Conservation (phyloP, 768 basidiomycete genomes). For the Mycena olivaceomarginata region DNA sequence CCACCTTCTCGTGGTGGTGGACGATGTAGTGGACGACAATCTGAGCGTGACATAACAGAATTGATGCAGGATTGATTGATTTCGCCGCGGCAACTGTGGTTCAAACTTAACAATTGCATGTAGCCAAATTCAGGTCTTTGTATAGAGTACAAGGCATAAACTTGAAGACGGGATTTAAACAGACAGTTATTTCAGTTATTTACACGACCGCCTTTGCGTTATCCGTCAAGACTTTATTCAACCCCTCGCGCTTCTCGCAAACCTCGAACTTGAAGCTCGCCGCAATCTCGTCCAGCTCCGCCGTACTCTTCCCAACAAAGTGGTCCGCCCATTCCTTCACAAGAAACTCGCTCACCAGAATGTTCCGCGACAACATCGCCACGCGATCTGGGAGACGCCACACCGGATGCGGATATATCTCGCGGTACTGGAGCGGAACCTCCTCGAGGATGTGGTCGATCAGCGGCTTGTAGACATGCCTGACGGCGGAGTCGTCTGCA, state of each 20-base stretch:
- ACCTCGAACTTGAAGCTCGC: constrained; percentile 83
- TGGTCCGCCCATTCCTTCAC: constrained; percentile 85
- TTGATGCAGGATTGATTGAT: too few relatives aligned
- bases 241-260: constrained; percentile 80
- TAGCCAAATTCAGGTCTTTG: too few relatives aligned
- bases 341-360: constrained; percentile 83
- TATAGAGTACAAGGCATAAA: too few relatives aligned
- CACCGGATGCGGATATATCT: constrained; percentile 76
- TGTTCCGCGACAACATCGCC: constrained; percentile 77
- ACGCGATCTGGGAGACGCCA: constrained; percentile 77
- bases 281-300: constrained; percentile 84
- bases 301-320: constrained; percentile 74
- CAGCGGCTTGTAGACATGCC: constrained; percentile 78
- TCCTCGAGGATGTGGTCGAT: constrained; percentile 76
- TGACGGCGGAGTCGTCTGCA: constrained; percentile 75
- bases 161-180: not conserved
- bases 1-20: too few relatives aligned
- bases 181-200: not conserved
- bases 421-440: constrained; percentile 69
- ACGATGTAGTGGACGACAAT: too few relatives aligned
- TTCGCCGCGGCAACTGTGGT: too few relatives aligned
- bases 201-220: constrained; percentile 54
- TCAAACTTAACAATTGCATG: too few relatives aligned
- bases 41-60: too few relatives aligned
- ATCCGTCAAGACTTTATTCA: constrained; percentile 73